These are phyloP conservation scores for Metschnikowia similis DNA, from an alignment of 805 yeast genomes.

Conservation along the genomic window DNA sequence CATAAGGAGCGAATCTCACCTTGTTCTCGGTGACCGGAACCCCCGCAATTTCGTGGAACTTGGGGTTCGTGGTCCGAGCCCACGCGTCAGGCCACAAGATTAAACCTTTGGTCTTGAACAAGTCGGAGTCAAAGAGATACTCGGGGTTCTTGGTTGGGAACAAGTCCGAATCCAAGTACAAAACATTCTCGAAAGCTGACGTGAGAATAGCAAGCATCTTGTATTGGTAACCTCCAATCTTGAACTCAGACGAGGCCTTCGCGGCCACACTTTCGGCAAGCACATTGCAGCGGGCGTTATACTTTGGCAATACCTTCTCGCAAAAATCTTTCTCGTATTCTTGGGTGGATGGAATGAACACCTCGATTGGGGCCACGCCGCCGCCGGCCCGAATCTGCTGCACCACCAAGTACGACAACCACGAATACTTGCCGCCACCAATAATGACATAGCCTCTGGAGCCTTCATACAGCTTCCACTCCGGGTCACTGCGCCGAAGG, in stretches of 20 bases:
- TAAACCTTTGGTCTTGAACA: constrained; percentile 45
- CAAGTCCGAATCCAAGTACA: constrained; percentile 51
- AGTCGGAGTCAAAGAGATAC: constrained; percentile 41
- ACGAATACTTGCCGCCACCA: constrained; percentile 50
- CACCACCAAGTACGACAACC: constrained; percentile 49
- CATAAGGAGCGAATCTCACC: constrained; percentile 28
- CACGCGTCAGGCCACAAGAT: constrained; percentile 69
- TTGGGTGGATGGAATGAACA: constrained; percentile 39
- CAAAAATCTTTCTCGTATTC: constrained; percentile 49
- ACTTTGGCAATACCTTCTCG: constrained; percentile 37
- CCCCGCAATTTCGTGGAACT: constrained; percentile 51
- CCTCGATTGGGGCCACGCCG: constrained; percentile 46
- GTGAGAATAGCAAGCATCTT: constrained; percentile 58
- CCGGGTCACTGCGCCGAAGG: constrained; percentile 30
- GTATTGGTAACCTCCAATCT: constrained; percentile 46
- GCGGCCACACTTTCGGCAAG: constrained; percentile 28
- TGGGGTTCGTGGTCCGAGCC: constrained; percentile 65
- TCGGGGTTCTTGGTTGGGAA: constrained; percentile 43
- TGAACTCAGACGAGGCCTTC: constrained; percentile 15
- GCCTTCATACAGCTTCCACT: constrained; percentile 32
- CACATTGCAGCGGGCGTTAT: constrained; percentile 45
- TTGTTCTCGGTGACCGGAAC: constrained; percentile 31
- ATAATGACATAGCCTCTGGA: constrained; percentile 44
- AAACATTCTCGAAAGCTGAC: constrained; percentile 48
- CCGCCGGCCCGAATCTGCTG: constrained; percentile 44